Percentiles rank a stretch among this genome's conserved stretches.
Conservation (phyloP, 139 green algal species). For the Coccomyxa sp. region DNA sequence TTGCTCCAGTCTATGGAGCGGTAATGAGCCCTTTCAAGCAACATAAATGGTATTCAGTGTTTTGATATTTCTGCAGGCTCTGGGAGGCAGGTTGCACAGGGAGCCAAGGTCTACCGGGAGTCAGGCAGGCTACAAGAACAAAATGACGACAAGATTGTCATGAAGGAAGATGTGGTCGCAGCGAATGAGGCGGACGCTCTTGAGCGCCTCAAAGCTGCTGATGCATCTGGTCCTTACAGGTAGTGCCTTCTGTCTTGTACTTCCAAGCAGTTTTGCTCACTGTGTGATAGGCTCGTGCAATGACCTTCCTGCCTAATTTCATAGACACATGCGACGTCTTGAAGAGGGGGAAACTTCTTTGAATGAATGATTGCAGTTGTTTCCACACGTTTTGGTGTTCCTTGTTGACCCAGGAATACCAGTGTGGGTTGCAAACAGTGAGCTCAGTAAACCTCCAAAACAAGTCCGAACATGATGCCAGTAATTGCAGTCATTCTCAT, state of each 20-base stretch:
- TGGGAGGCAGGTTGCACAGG: conserved; percentile 41
- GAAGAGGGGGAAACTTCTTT: neutral
- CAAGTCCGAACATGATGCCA: neutral
- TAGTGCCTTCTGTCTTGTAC: neutral
- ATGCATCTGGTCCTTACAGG: neutral
- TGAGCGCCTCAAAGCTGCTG: conserved; percentile 4
- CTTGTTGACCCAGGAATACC: neutral
- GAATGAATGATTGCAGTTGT: neutral
- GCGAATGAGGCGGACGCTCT: conserved; percentile 40
- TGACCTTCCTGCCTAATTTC: too few relatives aligned
- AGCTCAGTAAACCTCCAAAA: too few relatives aligned
- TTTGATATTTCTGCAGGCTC: conserved; percentile 13
- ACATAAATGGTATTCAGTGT: too few relatives aligned
- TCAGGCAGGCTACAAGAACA: conserved; percentile 3
- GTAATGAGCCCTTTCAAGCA: too few relatives aligned
- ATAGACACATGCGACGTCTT: neutral
- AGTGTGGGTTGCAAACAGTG: too few relatives aligned
- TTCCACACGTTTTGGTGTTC: neutral
- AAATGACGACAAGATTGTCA: conserved; percentile 30
- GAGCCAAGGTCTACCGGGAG: conserved; percentile 19
- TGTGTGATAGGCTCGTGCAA: neutral
- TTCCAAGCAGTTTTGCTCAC: neutral
- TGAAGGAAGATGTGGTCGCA: conserved; percentile 34
- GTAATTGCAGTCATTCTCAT: neutral
- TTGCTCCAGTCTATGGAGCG: neutral